Base-by-base conservation (phyloP, 805 yeast genomes). In the Wickerhamomyces xylosicus region DNA sequence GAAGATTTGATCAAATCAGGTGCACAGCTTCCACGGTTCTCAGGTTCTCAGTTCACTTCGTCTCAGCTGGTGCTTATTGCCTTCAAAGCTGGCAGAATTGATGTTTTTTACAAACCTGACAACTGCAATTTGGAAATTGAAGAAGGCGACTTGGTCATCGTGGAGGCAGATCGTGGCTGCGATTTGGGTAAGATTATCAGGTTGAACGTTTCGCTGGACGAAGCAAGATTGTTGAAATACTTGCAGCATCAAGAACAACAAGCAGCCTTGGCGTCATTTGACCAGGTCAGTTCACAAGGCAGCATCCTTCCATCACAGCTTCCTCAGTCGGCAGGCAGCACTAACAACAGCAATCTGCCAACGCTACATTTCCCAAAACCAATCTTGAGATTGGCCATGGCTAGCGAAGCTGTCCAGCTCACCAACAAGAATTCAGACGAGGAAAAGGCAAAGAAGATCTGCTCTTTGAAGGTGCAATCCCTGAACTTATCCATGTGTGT, bases 91-190 rank as follows among this genome's bases (percentile, higher is more conserved):
- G 85, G 86, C 8, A 66, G 96, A 33, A 61, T 79, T 40, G 95
- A 86, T 57, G 85, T 85, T 8, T 85, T 82, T 51, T 76, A 74
- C 52, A 59, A 79, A 17, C 77, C 85, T 19, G 53, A 47, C 13
- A 40, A 42, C 16, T 45, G 49, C 11, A 21, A 43, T 1, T 34
- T 52, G 40, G 58, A 57, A 29, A 63, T 82, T 46, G 71, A 69
- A 48, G 64, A 71, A 38, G 70, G 74, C 42, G 92, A 84, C 56
- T 62, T 84, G 53, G 84, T 83, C 8, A 74, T 83, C 22, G 82
- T 83, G 38, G 92, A 84, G 57, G 94, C 92, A 37, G 94, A 84
- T 54, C 67, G 92, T 44, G 94, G 94, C 20, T 78, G 78, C 49
- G 94, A 84, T 57, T 60, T 84, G 47, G 92, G 80, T n/a, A 72